These are phyloP conservation scores for Gaeumannomyces sp. DNA, from an alignment of 2,329 filamentous ascomycete genomes.

Conservation along the genomic window DNA sequence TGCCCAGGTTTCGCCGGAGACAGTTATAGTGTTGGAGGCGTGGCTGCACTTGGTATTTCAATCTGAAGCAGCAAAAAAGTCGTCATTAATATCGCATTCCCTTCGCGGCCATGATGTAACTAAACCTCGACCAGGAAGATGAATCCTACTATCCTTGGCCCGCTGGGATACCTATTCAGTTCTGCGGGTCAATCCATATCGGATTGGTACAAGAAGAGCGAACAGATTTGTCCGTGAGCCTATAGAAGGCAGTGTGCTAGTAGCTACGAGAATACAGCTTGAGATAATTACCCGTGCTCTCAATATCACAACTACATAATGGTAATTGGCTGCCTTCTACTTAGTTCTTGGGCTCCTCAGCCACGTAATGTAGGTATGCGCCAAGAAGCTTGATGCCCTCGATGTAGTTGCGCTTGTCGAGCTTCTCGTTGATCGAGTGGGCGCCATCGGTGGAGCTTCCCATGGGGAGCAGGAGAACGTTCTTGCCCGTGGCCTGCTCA, in stretches of 20 bases:
- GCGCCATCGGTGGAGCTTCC: slow-evolving; percentile 94
- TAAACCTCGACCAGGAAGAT: background rate
- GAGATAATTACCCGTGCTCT: background rate
- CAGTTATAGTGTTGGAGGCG: background rate
- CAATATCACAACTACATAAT: background rate
- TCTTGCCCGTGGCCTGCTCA: slow-evolving; percentile 96
- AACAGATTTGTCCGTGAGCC: too few species aligned
- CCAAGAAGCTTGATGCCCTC: slow-evolving; percentile 95
- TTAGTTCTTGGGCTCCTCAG: slow-evolving; percentile 64
- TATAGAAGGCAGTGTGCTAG: background rate
- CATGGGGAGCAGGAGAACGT: slow-evolving; percentile 92
- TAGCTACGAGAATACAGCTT: background rate
- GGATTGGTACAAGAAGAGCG: background rate
- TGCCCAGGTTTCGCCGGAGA: background rate
- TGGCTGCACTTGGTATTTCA: background rate
- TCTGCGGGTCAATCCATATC: background rate
- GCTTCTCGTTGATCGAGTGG: slow-evolving; percentile 97
- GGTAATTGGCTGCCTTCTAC: background rate
- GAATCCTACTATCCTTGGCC: background rate
- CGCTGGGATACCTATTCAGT: too few species aligned
- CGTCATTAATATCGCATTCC: background rate
- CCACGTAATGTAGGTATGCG: slow-evolving; percentile 92
- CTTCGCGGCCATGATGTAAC: background rate
- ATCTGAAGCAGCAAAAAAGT: background rate
- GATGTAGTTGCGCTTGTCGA: slow-evolving; percentile 96